phyloP scores from a whole-genome alignment of 805 yeast species.

The Clavispora carvajalis region DNA sequence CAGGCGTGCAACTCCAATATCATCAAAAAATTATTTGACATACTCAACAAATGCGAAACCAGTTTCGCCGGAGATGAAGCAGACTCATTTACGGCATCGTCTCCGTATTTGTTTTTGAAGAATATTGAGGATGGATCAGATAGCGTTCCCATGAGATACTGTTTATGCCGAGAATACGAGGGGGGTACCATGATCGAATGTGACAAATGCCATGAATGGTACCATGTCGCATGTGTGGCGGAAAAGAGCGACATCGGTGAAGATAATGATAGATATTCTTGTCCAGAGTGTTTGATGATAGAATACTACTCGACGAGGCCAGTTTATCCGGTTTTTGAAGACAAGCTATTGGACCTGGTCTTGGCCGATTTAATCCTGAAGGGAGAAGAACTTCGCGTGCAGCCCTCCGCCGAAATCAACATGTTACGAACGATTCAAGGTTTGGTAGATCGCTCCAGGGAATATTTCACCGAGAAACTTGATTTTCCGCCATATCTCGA shows the following conservation, averaged over 20 bases:
- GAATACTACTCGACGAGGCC: background rate
- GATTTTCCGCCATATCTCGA: background rate
- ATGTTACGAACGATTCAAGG: constrained; percentile 2
- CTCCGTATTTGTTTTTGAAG: constrained; percentile 17
- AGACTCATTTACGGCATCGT: constrained; percentile 22
- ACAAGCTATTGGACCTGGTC: constrained; percentile 1
- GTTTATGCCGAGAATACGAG: constrained; percentile 60
- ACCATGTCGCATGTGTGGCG: constrained; percentile 52
- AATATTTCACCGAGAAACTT: background rate
- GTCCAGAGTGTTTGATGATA: constrained; percentile 11
- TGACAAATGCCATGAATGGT: constrained; percentile 69
- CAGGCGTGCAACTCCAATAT: constrained; percentile 16
- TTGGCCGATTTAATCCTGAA: background rate
- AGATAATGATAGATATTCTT: constrained; percentile 12
- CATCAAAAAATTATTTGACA: constrained; percentile 15
- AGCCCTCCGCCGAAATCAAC: constrained; percentile 6
- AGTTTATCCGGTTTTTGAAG: background rate
- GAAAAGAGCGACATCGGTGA: constrained; percentile 10
- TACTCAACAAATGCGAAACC: constrained; percentile 18
- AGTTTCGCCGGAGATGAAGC: constrained; percentile 21
- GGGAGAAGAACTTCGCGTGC: background rate
- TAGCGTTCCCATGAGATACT: constrained; percentile 30
- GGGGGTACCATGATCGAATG: constrained; percentile 64
- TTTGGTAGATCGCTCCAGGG: background rate
- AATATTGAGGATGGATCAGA: constrained; percentile 7